Base-by-base conservation (phyloP, 257 asterid species). In the Gynochthodes officinalis region DNA sequence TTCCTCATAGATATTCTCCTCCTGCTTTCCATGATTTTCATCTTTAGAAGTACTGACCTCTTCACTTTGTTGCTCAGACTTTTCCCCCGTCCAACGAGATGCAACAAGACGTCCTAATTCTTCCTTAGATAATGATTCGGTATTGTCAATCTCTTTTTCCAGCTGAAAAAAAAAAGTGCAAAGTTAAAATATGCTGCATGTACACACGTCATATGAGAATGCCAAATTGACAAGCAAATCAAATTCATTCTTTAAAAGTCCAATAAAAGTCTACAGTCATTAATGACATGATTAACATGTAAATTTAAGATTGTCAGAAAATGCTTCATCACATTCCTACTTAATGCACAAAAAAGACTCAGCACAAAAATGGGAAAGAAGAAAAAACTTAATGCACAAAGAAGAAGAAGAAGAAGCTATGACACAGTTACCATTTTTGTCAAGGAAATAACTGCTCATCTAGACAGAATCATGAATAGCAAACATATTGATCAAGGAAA, bases 71-170 rank as follows among this genome's bases (percentile, higher is more conserved):
- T 89, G 82, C 71, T 84, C 86, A 10, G 81, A 61, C 83, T 81
- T 91, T 77, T 85, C 93, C 71, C 97, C 91, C 4, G 96, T 89
- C 99, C 99, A 94, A 70, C 99, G 89, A 55, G 98, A 92, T 48
- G 97, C 99, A 52, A 94, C 85, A 68, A 72, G 92, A 54, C 98
- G 97, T 46, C 99, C 99, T 64, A 94, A 80, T 82, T 94, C 99
- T 82, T 94, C 99, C 81, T 80, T 87, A 60, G 99, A 91, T 78
- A 92, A 83, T 73, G 98, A 85, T 52, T 85, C 93, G 11, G 75
- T 67, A 76, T 78, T 82, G 75, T 78, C 89, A 77, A 75, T 77
- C 46, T 64, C 80, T 75, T 79, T 80, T 79, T 80, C 83, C 83
- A 80, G 89, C 98, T 94, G 81, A 68, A 78, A 82, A 69, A 43